Percentiles rank a stretch among this genome's conserved stretches.
phyloP scores from a whole-genome alignment of 257 asterid genomes.

The Solanum chiquidenum region DNA sequence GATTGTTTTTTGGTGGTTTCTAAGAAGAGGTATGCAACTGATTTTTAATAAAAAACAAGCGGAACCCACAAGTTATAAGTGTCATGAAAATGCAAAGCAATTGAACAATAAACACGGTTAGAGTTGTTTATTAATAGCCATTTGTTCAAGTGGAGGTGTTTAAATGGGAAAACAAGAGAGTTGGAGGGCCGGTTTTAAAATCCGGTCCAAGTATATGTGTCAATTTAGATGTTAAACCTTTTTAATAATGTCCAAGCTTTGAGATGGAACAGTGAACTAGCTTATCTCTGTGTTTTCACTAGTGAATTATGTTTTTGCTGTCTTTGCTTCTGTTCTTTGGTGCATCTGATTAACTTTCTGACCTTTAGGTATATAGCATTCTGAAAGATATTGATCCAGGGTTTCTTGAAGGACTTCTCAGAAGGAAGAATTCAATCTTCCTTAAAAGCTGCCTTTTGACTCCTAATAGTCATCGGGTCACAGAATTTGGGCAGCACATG shows the following conservation, averaged over 20 bases:
- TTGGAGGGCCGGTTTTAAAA: neutral
- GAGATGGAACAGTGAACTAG: neutral
- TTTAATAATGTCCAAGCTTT: neutral
- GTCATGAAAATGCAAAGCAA: neutral
- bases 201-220: neutral
- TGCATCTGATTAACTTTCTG: neutral
- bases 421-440: constrained; percentile 49
- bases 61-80: neutral
- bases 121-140: neutral
- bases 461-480: constrained; percentile 83
- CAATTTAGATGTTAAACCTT: neutral
- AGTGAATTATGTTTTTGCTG: neutral
- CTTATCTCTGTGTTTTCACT: neutral
- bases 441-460: constrained; percentile 67
- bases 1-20: neutral
- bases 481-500: constrained; percentile 73
- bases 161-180: neutral
- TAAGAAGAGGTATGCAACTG: neutral
- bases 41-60: neutral
- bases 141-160: neutral
- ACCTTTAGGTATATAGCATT: constrained; percentile 56
- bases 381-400: constrained; percentile 56
- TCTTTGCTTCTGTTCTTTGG: neutral
- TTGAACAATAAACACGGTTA: neutral
- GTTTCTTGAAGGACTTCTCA: constrained; percentile 31